Evolutionary conservation across 495 filamentous ascomycete species (phyloP).

Genomic region (Stereocaulon alpinum): DNA sequence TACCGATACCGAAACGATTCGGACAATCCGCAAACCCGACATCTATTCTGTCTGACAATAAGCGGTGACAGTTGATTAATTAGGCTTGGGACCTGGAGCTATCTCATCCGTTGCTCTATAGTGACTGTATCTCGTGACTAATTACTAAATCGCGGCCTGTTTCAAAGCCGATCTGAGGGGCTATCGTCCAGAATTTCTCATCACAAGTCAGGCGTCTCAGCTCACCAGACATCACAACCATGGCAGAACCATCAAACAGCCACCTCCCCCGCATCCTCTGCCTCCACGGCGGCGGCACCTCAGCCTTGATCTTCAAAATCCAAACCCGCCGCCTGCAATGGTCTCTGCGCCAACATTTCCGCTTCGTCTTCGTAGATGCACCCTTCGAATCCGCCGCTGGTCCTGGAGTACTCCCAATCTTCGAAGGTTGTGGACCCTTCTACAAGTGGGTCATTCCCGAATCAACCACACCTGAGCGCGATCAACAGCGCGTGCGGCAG

Average conservation of each 20-base stretch:
- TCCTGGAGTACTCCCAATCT: constrained; percentile 29
- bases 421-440: constrained; percentile 28
- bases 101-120: too few species aligned
- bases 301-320: constrained; percentile 21
- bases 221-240: neutral
- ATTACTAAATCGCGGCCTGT: too few species aligned
- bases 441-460: constrained; percentile 20
- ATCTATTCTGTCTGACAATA: too few species aligned
- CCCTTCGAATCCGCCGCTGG: constrained; percentile 26
- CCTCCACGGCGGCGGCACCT: constrained; percentile 22
- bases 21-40: too few species aligned
- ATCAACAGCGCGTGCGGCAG: constrained; percentile 6
- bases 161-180: too few species aligned
- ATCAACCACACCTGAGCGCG: constrained; percentile 4
- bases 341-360: constrained; percentile 20
- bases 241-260: neutral
- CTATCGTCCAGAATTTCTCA: too few species aligned
- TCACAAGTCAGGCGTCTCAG: too few species aligned
- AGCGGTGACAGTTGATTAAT: too few species aligned
- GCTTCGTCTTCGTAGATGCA: constrained; percentile 28
- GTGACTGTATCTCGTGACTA: too few species aligned
- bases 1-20: too few species aligned
- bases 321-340: constrained; percentile 16
- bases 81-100: too few species aligned
- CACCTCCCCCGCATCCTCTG: constrained; percentile 22